phyloP scores from a whole-genome alignment of 2,329 filamentous ascomycete species.

The Coniochaeta sp. region DNA sequence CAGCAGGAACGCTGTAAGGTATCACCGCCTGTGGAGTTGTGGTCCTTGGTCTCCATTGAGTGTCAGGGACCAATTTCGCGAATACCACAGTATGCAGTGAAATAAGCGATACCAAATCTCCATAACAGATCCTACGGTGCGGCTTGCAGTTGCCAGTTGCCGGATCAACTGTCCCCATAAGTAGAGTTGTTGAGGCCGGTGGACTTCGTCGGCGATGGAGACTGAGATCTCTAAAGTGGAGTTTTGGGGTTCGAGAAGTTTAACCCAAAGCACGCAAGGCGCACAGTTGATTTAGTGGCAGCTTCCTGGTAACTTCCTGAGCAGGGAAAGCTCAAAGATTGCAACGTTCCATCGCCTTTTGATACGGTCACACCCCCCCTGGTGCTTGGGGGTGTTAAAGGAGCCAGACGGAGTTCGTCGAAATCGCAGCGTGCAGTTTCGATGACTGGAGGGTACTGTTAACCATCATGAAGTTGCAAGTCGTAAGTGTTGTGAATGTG shows the following conservation, averaged over 20 bases:
- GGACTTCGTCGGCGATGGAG: too few relatives aligned
- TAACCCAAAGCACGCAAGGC: not conserved
- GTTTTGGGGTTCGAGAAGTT: too few relatives aligned
- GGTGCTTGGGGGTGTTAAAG: not conserved
- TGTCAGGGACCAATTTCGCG: too few relatives aligned
- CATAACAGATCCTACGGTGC: not conserved
- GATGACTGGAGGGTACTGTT: too few relatives aligned
- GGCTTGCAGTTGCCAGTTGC: not conserved
- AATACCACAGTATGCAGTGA: too few relatives aligned
- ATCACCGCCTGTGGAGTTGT: not conserved
- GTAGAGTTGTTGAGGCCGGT: not conserved
- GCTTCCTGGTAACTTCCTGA: not conserved
- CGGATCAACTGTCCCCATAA: not conserved
- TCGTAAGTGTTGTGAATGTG: too few relatives aligned
- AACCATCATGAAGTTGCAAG: too few relatives aligned
- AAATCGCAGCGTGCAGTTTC: too few relatives aligned
- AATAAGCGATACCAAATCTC: not conserved
- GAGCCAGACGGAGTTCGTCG: too few relatives aligned
- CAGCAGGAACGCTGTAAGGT: not conserved
- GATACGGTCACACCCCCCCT: not conserved
- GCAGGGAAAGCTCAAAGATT: conserved; percentile 9
- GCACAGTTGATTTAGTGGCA: not conserved
- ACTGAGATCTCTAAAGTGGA: not conserved
- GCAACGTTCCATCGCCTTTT: conserved; percentile 17
- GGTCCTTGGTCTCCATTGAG: not conserved